A percentile compares a stretch with the other conserved stretches of the same genome.
Conservation (phyloP, 2,329 filamentous ascomycete species). For the Cladophialophora psammophila region DNA sequence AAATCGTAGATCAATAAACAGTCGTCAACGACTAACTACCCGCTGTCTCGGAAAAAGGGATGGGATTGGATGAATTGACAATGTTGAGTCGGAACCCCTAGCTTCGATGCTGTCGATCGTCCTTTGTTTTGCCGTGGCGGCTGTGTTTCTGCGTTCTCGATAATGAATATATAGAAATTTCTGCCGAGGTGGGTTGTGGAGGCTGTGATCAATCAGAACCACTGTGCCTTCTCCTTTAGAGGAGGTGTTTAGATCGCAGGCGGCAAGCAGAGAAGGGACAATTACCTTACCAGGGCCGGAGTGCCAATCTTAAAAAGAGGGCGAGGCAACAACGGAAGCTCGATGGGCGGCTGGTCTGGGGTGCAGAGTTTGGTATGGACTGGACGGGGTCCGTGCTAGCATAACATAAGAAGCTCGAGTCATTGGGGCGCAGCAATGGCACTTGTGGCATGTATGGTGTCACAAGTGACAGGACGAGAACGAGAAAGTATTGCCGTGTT, state of each 20-base stretch:
- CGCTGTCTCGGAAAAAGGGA: slow-evolving; percentile 6
- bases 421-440: slow-evolving; percentile 7
- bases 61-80: slow-evolving; percentile 3
- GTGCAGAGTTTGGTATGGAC: slow-evolving; percentile 2
- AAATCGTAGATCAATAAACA: neutral
- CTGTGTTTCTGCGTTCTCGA: neutral
- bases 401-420: slow-evolving; percentile 14
- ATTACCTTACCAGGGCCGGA: neutral
- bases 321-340: neutral
- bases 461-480: slow-evolving; percentile 12
- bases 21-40: neutral
- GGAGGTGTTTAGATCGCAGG: neutral
- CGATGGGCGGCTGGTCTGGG: slow-evolving; percentile 1
- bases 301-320: neutral
- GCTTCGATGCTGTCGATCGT: slow-evolving; percentile 6
- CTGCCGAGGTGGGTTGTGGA: neutral
- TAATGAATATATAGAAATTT: neutral
- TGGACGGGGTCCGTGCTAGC: slow-evolving; percentile 16
- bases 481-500: slow-evolving; percentile 3
- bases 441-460: slow-evolving; percentile 13
- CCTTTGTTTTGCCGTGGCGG: slow-evolving; percentile 6
- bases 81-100: slow-evolving; percentile 11
- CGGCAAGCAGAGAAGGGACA: neutral
- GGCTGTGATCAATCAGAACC: neutral
- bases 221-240: neutral